phyloP scores from a whole-genome alignment of 2,329 filamentous ascomycete genomes.

The Dryadomyces quercivorus region DNA sequence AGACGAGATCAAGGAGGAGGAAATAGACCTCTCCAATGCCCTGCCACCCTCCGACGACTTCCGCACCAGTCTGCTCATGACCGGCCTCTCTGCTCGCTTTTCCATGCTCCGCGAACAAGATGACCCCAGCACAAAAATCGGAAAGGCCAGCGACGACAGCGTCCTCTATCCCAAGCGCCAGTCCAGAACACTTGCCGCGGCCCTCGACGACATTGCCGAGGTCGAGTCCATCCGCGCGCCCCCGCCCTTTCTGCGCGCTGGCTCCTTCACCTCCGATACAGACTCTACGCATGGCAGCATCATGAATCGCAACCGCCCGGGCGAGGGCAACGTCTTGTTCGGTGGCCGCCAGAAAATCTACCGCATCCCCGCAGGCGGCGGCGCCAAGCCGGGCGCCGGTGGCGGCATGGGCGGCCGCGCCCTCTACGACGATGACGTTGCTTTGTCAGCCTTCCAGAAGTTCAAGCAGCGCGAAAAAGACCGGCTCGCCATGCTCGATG shows the following conservation, averaged over 20 bases:
- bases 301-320: slow-evolving; percentile 73
- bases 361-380: slow-evolving; percentile 52
- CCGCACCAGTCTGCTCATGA: slow-evolving; percentile 91
- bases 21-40: slow-evolving; percentile 61
- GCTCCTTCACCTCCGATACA: slow-evolving; percentile 59
- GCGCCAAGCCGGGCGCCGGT: slow-evolving; percentile 27
- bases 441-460: slow-evolving; percentile 71
- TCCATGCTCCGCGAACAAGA: slow-evolving; percentile 96
- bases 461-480: slow-evolving; percentile 51
- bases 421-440: slow-evolving; percentile 79
- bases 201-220: slow-evolving; percentile 76
- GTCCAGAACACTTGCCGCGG: slow-evolving; percentile 57
- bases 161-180: slow-evolving; percentile 73
- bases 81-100: slow-evolving; percentile 84
- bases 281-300: slow-evolving; percentile 54
- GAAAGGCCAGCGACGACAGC: slow-evolving; percentile 91
- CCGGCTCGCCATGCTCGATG: slow-evolving; percentile 20
- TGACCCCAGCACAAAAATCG: slow-evolving; percentile 76
- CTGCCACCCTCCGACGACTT: slow-evolving; percentile 82
- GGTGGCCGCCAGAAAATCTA: slow-evolving; percentile 94
- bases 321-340: slow-evolving; percentile 86
- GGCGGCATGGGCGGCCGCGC: slow-evolving; percentile 52
- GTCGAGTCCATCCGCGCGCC: slow-evolving; percentile 65
- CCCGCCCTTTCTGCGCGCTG: slow-evolving; percentile 42
- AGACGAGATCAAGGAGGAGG: slow-evolving; percentile 45